phyloP scores from a whole-genome alignment of 1,139 yeast genomes.

The Dujonia santamariae region DNA sequence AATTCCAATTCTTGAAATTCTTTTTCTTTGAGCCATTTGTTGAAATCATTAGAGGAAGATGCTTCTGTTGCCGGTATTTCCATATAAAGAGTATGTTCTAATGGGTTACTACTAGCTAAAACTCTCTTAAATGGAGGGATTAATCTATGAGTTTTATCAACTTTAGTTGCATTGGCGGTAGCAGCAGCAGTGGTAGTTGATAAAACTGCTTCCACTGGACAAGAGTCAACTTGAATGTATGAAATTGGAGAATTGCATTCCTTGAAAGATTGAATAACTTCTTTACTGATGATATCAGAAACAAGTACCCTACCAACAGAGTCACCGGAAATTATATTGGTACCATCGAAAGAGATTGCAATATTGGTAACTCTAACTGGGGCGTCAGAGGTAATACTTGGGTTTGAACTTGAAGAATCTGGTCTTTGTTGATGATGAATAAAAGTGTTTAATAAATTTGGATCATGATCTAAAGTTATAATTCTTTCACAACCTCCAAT shows the following conservation, averaged over 20 bases:
- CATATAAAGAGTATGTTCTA: conserved; percentile 49
- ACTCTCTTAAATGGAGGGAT: conserved; percentile 62
- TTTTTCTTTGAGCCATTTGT: conserved; percentile 44
- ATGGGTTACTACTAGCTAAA: conserved; percentile 40
- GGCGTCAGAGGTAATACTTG: conserved; percentile 9
- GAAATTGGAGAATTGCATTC: conserved; percentile 45
- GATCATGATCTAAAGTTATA: conserved; percentile 49
- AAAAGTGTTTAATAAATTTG: conserved; percentile 49
- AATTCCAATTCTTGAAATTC: conserved; percentile 53
- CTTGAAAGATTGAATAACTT: conserved; percentile 64
- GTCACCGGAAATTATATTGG: conserved; percentile 73
- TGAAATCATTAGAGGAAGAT: conserved; percentile 17
- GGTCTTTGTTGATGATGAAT: conserved; percentile 50
- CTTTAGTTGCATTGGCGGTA: conserved; percentile 10
- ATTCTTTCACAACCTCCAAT: conserved; percentile 57
- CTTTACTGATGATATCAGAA: conserved; percentile 75
- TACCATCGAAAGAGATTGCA: conserved; percentile 71
- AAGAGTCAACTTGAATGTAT: conserved; percentile 18
- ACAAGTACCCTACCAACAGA: conserved; percentile 61
- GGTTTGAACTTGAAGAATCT: conserved; percentile 14
- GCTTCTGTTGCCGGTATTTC: conserved; percentile 30
- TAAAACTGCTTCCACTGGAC: conserved; percentile 12
- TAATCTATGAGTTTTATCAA: conserved; percentile 39
- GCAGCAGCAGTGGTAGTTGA: conserved; percentile 3
- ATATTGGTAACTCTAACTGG: conserved; percentile 60